Evolutionary conservation across 345 rosid genomes (phyloP).

Genomic region (Citrus reticulata): DNA sequence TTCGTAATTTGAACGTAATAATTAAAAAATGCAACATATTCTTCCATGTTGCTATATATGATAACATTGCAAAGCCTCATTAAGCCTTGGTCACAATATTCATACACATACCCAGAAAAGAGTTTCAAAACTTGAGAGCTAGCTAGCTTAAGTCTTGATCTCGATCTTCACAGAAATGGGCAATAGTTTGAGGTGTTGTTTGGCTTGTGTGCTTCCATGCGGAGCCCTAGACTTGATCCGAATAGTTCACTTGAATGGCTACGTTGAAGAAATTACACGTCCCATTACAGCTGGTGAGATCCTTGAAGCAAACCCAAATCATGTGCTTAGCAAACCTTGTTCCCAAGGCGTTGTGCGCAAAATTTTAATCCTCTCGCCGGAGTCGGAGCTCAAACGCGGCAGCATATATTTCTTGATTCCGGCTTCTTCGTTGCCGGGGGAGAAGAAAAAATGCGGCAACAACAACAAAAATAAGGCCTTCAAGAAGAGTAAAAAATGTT

Average conservation of each 20-base stretch:
- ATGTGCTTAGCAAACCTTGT: slow-evolving; percentile 76
- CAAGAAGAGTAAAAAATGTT: slow-evolving; percentile 17
- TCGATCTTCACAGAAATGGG: slow-evolving; percentile 45
- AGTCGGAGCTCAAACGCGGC: slow-evolving; percentile 86
- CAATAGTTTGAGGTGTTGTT: slow-evolving; percentile 81
- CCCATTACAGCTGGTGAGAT: slow-evolving; percentile 80
- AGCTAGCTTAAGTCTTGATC: not conserved
- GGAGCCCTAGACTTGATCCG: slow-evolving; percentile 96
- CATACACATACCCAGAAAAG: not conserved
- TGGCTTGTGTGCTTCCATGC: slow-evolving; percentile 93
- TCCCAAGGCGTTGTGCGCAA: slow-evolving; percentile 74
- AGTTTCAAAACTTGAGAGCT: not conserved
- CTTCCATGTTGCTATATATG: not conserved
- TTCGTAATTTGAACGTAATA: slow-evolving; percentile 5
- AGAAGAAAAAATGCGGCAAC: slow-evolving; percentile 30
- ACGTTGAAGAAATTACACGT: slow-evolving; percentile 69
- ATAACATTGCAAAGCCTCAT: slow-evolving; percentile 1
- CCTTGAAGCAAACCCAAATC: slow-evolving; percentile 75
- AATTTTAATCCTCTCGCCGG: slow-evolving; percentile 76
- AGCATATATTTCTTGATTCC: slow-evolving; percentile 88
- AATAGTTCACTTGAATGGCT: slow-evolving; percentile 82
- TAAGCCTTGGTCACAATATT: not conserved
- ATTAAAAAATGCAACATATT: not conserved
- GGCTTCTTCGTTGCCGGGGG: slow-evolving; percentile 47
- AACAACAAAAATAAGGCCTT: slow-evolving; percentile 13